These are phyloP conservation scores for Arabidopsis hybrid DNA, from an alignment of 441 rosid genomes.

Conservation along the genomic window DNA sequence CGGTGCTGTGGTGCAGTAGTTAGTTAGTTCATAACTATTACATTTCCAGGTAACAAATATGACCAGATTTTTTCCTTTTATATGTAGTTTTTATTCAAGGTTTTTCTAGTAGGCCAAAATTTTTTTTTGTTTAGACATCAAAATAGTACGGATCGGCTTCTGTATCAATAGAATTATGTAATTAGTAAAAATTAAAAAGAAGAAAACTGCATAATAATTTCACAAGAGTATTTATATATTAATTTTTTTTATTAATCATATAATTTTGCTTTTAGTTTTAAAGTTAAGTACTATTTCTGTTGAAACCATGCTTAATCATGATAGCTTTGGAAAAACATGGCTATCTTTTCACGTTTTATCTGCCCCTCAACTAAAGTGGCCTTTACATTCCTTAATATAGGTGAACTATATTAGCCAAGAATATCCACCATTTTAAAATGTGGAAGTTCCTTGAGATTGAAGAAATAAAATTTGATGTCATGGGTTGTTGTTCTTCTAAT, in stretches of 20 bases:
- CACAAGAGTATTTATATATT: not conserved
- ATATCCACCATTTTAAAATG: not conserved
- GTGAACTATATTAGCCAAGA: not conserved
- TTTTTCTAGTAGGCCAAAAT: no score
- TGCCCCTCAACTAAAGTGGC: slow-evolving; percentile 16
- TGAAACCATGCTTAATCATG: slow-evolving; percentile 23
- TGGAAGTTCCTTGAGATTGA: slow-evolving; percentile 19
- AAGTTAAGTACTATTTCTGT: slow-evolving; percentile 15
- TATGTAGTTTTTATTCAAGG: no score
- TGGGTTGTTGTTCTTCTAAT: not conserved
- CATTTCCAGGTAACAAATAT: no score
- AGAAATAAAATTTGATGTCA: slow-evolving; percentile 18
- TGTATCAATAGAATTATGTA: no score
- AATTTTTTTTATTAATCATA: no score
- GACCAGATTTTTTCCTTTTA: no score
- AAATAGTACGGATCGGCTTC: no score
- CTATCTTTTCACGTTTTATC: slow-evolving; percentile 4
- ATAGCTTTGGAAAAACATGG: slow-evolving; percentile 1
- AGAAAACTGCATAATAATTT: no score
- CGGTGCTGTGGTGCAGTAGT: no score
- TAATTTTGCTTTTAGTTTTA: not conserved
- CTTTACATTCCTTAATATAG: not conserved
- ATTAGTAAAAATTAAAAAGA: no score
- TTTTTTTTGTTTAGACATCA: no score
- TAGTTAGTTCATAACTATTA: no score